A percentile compares a stretch with the other conserved stretches of the same genome.
Conservation (phyloP, 768 basidiomycete species). For the Psilocybe tampanensis region DNA sequence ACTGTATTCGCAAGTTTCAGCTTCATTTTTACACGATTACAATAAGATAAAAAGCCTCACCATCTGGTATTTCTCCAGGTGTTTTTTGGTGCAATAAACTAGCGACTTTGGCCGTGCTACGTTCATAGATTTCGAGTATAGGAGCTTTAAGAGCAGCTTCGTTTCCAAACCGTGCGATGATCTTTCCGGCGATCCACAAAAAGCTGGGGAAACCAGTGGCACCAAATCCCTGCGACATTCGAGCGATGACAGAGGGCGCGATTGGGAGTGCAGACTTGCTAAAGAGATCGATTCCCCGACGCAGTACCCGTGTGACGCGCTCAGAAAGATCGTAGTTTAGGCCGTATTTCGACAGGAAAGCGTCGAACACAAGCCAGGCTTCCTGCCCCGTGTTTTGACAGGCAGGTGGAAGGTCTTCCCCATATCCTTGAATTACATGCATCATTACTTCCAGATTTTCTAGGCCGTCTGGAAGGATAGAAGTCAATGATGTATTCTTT, state of each 20-base stretch:
- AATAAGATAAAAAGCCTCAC: slow-evolving; percentile 47
- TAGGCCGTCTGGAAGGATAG: slow-evolving; percentile 60
- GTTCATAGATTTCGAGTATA: slow-evolving; percentile 71
- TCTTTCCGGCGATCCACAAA: slow-evolving; percentile 92
- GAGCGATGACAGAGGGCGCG: slow-evolving; percentile 67
- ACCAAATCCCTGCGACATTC: slow-evolving; percentile 82
- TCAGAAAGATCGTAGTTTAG: slow-evolving; percentile 78
- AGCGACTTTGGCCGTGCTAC: slow-evolving; percentile 71
- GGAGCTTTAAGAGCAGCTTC: slow-evolving; percentile 56
- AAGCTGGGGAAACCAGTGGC: slow-evolving; percentile 82
- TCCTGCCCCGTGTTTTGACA: slow-evolving; percentile 82
- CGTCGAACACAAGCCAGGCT: slow-evolving; percentile 83
- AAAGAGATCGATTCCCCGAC: slow-evolving; percentile 85
- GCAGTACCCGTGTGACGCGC: slow-evolving; percentile 79
- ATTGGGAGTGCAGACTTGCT: slow-evolving; percentile 64
- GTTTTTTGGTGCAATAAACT: slow-evolving; percentile 66
- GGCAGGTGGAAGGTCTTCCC: slow-evolving; percentile 76
- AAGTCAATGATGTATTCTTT: slow-evolving; percentile 1
- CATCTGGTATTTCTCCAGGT: slow-evolving; percentile 82
- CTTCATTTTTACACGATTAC: background rate
- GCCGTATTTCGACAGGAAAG: slow-evolving; percentile 78
- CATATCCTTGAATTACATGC: slow-evolving; percentile 76
- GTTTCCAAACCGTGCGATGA: slow-evolving; percentile 75
- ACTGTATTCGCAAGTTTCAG: slow-evolving; percentile 49
- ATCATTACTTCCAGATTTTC: slow-evolving; percentile 96